Evolutionary conservation across 768 basidiomycete genomes (phyloP), one percentile per base, ranked within the genome.

Genomic region (Hysterangium stoloniferum): DNA sequence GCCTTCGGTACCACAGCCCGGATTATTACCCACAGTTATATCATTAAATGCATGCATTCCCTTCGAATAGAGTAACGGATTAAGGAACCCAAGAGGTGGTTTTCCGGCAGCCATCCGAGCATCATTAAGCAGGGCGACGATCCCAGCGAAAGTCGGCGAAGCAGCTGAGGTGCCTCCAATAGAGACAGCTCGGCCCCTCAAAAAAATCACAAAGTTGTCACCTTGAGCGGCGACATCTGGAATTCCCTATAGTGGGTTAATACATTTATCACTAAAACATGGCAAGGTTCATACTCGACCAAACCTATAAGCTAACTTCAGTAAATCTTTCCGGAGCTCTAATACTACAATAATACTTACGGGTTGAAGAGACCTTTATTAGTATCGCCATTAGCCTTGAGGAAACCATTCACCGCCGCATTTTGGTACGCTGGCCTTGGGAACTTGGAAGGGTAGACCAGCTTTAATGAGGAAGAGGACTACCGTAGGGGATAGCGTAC

Each of bases 151-250:
- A 0, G 81, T 71, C 0, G 54, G 53, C 6, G 80, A 59, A 1
- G 83, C 60, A 0, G 80, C 79, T 12, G 82, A 84, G 1, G 86
- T 88, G 29, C 86, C 86, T 1, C 68, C 74, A 49, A 79, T 71
- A 1, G 62, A 59, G n/a, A 52, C 53, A 11, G 66, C 27, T 5
- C 41, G 15, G 3, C 79, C 79, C 24, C 58, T 47, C 41, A 71
- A 62, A 62, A 71, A 70, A 36, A 84, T 70, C 11, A 65, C 62
- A 70, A 76, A 85, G 31, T 64, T 60, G 36, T 61, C 58, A 1
- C 71, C 69, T 58, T 82, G 82, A 0, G 84, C 82, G 0, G 83
- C 66, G 29, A 86, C 80, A 55, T 87, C 85, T 8, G 84, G 85
- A 57, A 71, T 68, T 9, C 67, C 84, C 79, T 76, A 33, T 12